Conservation (phyloP, 768 basidiomycete species). For the Leccinum imitatum region DNA sequence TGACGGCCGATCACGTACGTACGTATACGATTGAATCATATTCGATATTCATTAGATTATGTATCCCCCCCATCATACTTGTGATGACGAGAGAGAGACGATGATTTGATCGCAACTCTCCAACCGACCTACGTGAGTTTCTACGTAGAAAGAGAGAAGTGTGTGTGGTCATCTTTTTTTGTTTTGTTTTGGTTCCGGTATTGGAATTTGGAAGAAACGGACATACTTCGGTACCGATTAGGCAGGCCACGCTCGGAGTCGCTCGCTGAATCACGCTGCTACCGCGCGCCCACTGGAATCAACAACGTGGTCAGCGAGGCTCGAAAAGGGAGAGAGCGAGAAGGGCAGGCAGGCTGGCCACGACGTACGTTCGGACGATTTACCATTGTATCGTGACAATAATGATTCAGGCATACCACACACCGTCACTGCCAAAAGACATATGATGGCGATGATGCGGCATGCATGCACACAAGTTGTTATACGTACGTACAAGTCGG, state of each 20-base stretch:
- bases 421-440: no score
- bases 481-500: neutral
- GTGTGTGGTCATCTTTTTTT: no score
- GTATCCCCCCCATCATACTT: no score
- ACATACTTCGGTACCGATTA: neutral
- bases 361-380: neutral
- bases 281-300: neutral
- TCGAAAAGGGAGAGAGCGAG: neutral
- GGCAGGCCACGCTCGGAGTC: neutral
- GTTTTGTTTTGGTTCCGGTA: neutral
- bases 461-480: no score
- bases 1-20: neutral
- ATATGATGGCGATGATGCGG: neutral
- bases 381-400: neutral
- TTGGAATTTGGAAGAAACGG: neutral
- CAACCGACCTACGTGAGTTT: neutral
- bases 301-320: neutral
- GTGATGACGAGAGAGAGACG: no score
- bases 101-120: no score
- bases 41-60: no score
- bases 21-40: neutral
- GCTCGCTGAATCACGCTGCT: neutral
- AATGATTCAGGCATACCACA: neutral
- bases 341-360: neutral
- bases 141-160: rapidly evolving